A percentile compares a stretch with the other conserved stretches of the same genome.
Conservation (phyloP, 352 stramenopile species). For the Pythium periplocum region DNA sequence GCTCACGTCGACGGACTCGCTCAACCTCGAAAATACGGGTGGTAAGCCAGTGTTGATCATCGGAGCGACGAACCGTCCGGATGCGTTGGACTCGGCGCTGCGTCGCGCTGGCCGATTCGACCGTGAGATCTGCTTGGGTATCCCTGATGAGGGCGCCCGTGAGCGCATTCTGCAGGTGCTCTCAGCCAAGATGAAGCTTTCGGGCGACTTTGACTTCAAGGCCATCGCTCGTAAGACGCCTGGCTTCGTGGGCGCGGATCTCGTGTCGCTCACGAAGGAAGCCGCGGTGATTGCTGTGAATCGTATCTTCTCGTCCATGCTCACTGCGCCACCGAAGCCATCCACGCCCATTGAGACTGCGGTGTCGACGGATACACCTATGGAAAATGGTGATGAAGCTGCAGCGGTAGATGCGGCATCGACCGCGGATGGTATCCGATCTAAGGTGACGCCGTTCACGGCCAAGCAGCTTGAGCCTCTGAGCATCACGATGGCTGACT, state of each 20-base stretch:
- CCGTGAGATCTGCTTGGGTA: conserved; percentile 96
- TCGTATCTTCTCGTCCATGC: conserved; percentile 93
- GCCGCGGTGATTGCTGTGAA: conserved; percentile 97
- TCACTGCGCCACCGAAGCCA: conserved; percentile 15
- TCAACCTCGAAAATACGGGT: conserved; percentile 86
- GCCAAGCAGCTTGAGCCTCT: conserved; percentile 87
- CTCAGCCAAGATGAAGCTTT: conserved; percentile 91
- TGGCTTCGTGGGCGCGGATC: conserved; percentile 97
- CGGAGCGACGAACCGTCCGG: conserved; percentile 95
- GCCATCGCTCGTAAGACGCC: conserved; percentile 91
- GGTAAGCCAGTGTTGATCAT: conserved; percentile 96
- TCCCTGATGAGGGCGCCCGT: conserved; percentile 94
- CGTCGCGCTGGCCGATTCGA: conserved; percentile 97
- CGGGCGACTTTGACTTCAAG: conserved; percentile 93
- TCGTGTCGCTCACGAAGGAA: conserved; percentile 97
- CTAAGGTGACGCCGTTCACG: conserved; percentile 80
- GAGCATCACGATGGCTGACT: conserved; percentile 96
- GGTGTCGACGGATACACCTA: conserved; percentile 6
- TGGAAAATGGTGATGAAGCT: conserved; percentile 7
- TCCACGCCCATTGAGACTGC: neutral
- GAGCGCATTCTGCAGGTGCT: conserved; percentile 94
- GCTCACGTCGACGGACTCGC: conserved; percentile 89
- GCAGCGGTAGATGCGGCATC: neutral
- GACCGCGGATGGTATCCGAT: conserved; percentile 49
- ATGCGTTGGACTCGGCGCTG: conserved; percentile 95